Evolutionary conservation across 805 yeast species (phyloP), one percentile per base, ranked within the genome.

Genomic region (Lachancea sp.): DNA sequence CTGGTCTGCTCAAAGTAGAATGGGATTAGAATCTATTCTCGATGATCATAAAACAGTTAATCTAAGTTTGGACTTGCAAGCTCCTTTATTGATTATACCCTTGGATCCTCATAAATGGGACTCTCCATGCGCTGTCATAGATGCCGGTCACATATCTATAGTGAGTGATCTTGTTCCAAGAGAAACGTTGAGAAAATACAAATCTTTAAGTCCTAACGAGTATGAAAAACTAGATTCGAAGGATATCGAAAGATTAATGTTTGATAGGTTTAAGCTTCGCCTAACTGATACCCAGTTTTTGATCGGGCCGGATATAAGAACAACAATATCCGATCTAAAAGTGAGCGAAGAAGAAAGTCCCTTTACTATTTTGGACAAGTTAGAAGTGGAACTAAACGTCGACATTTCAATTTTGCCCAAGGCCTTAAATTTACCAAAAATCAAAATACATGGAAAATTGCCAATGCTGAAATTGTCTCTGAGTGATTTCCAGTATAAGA

Each of bases 121-220:
- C 29, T 79, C 97, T 0, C 94, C 97, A 0, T 95, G 95, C 48
- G 85, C 89, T 3, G 77, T 92, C 15, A 70, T 92, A 40, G 97
- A 92, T 69, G 96, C 97, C 6, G 99, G 99, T 55, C 96, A 90
- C 60, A 81, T 94, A 18, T 80, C 87, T 48, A 77, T 92, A 12
- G 64, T 69, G 1, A 85, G 96, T 56, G 92, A 89, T 51, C 70
- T 90, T 29, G 92, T 80, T 3, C 84, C 83, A 34, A 77, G 77
- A 48, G 71, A 74, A 3, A 77, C 75, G 34, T 72, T 88, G 20
- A 78, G 80, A 37, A 79, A 78, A 43, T 75, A 88, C 34, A 85
- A 80, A 54, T 68, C 77, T 19, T 77, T 84, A 54, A 69, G 70
- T 4, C 63, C 65, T 5, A 77, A 73, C 2, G 96, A 90, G 52